phyloP scores from a whole-genome alignment of 1,284 basidiomycete genomes.

The Volvariella volvacea region DNA sequence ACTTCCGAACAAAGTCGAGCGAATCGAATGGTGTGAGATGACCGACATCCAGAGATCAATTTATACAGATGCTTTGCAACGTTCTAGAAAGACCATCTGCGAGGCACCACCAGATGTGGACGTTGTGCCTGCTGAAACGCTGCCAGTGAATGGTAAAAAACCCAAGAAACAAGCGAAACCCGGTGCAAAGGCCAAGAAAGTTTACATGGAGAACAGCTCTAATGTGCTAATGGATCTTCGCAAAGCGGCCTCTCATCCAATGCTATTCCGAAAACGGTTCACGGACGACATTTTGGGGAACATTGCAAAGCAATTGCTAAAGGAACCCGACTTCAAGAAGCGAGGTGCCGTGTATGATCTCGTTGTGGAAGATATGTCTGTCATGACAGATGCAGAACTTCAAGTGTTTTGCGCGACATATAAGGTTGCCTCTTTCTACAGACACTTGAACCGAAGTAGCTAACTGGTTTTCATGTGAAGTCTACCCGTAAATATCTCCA shows the following conservation, averaged over 20 bases:
- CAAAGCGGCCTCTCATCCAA: slow-evolving; percentile 94
- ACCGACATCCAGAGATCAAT: slow-evolving; percentile 77
- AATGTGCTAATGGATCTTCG: slow-evolving; percentile 95
- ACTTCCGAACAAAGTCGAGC: slow-evolving; percentile 87
- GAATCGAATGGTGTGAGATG: slow-evolving; percentile 94
- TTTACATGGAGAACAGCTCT: slow-evolving; percentile 72
- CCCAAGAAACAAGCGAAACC: slow-evolving; percentile 40
- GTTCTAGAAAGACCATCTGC: slow-evolving; percentile 78
- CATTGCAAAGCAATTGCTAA: slow-evolving; percentile 80
- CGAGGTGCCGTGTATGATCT: slow-evolving; percentile 73
- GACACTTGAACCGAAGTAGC: too few relatives aligned
- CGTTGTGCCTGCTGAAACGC: slow-evolving; percentile 26
- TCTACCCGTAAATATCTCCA: slow-evolving; percentile 77
- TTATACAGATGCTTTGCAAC: slow-evolving; percentile 80
- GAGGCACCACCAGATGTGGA: slow-evolving; percentile 37
- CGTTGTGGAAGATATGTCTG: slow-evolving; percentile 88
- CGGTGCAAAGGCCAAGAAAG: slow-evolving; percentile 47
- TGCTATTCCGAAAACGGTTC: slow-evolving; percentile 87
- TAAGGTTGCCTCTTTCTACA: too few relatives aligned
- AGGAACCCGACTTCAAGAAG: slow-evolving; percentile 85
- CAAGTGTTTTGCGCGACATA: slow-evolving; percentile 78
- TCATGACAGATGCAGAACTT: slow-evolving; percentile 94
- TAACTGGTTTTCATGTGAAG: slow-evolving; percentile 33
- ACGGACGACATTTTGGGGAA: slow-evolving; percentile 70
- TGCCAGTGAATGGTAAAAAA: slow-evolving; percentile 29